These are phyloP conservation scores for Panaeolus papilionaceus DNA, from an alignment of 768 basidiomycete species.

Conservation along the genomic window DNA sequence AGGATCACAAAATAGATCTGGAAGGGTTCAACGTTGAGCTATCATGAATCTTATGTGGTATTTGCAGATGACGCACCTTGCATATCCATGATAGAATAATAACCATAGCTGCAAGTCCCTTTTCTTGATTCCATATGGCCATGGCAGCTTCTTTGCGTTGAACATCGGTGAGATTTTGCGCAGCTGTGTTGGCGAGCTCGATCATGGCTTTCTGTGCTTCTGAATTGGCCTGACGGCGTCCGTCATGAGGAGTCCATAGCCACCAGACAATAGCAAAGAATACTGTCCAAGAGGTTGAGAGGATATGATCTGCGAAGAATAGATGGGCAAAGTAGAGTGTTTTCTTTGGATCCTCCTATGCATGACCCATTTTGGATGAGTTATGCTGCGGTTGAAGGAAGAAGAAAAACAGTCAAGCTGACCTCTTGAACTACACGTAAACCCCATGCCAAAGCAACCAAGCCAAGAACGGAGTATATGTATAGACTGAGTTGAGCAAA, in stretches of 20 bases:
- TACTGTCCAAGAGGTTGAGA: constrained; percentile 91
- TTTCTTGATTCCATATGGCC: constrained; percentile 90
- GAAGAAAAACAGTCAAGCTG: constrained; percentile 35
- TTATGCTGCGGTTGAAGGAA: constrained; percentile 13
- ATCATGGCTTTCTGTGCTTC: constrained; percentile 89
- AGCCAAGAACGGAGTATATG: constrained; percentile 86
- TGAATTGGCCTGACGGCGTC: constrained; percentile 79
- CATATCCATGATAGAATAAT: constrained; percentile 85
- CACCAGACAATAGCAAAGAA: constrained; percentile 94
- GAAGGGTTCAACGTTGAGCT: constrained; percentile 17
- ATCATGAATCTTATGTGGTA: constrained; percentile 11
- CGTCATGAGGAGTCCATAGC: constrained; percentile 91
- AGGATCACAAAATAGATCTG: constrained; percentile 92
- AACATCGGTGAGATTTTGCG: constrained; percentile 62
- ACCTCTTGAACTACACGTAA: constrained; percentile 86
- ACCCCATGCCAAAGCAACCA: constrained; percentile 87
- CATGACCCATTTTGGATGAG: constrained; percentile 24
- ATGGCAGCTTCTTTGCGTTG: constrained; percentile 77
- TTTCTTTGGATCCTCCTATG: constrained; percentile 86
- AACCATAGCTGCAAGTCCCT: constrained; percentile 77
- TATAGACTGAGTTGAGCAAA: constrained; percentile 92
- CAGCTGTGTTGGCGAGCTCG: constrained; percentile 56
- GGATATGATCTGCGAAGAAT: constrained; percentile 90
- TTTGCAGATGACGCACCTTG: constrained; percentile 64
- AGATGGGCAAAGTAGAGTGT: constrained; percentile 90